phyloP scores from a whole-genome alignment of 2,329 filamentous ascomycete species.

The Camillea tinctor region DNA sequence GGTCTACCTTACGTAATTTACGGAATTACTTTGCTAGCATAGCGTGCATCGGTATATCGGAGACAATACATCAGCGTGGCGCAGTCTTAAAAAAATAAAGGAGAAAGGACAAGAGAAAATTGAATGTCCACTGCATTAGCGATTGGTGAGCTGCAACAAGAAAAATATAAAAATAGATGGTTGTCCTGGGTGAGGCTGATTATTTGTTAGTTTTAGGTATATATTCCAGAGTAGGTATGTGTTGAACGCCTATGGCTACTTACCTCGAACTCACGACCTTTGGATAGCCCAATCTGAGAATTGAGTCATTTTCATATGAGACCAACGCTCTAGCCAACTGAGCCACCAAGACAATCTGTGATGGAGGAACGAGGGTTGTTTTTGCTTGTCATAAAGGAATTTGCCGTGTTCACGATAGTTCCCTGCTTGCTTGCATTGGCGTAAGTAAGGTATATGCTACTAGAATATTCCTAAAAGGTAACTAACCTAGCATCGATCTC shows the following conservation, averaged over 20 bases:
- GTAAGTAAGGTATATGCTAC: too few relatives aligned
- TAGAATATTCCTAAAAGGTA: too few relatives aligned
- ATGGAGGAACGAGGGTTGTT: background rate
- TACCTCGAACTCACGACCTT: constrained; percentile 47
- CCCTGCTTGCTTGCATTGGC: too few relatives aligned
- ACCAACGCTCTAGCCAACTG: constrained; percentile 1
- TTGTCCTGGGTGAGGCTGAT: background rate
- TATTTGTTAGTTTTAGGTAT: background rate
- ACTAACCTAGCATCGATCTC: too few relatives aligned
- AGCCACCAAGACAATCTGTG: background rate
- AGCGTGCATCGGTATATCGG: background rate
- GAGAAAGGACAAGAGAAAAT: background rate
- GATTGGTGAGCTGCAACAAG: background rate
- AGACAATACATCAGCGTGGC: background rate
- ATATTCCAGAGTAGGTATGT: too few relatives aligned
- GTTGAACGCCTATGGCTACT: background rate
- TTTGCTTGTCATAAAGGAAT: too few relatives aligned
- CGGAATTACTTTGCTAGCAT: background rate
- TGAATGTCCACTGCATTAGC: background rate
- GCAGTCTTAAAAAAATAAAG: background rate
- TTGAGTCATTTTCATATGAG: background rate
- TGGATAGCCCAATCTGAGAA: constrained; percentile 30
- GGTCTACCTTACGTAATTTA: background rate
- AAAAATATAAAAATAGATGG: background rate
- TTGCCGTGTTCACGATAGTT: too few relatives aligned